A percentile compares a stretch with the other conserved stretches of the same genome.
Evolutionary conservation across 345 rosid species (phyloP).

Genomic region (Cardamine occulta): DNA sequence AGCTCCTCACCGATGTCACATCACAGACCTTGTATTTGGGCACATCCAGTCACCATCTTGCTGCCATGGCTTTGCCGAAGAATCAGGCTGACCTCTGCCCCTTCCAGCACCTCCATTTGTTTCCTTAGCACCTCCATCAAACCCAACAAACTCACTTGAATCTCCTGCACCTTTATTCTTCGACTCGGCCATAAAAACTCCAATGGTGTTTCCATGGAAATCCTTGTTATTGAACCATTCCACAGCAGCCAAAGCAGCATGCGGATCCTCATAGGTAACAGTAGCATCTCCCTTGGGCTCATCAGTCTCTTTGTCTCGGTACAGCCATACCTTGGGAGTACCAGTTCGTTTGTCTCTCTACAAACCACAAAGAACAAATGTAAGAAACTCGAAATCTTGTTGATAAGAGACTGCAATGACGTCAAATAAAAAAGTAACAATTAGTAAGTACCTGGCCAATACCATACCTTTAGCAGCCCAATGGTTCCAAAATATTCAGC

Average conservation of each 20-base stretch:
- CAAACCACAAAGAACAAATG: neutral
- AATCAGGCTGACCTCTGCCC: conserved; percentile 82
- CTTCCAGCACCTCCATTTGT: conserved; percentile 58
- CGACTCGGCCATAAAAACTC: conserved; percentile 81
- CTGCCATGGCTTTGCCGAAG: conserved; percentile 83
- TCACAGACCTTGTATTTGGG: conserved; percentile 99
- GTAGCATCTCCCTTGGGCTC: conserved; percentile 98
- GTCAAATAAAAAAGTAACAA: conserved; percentile 8
- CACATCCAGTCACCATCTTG: conserved; percentile 99
- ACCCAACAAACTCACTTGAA: conserved; percentile 47
- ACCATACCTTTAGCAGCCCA: conserved; percentile 88
- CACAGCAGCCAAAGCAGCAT: conserved; percentile 95
- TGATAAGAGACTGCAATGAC: neutral
- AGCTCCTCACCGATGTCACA: conserved; percentile 99
- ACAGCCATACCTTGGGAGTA: conserved; percentile 90
- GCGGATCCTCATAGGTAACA: conserved; percentile 95
- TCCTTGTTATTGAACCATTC: conserved; percentile 98
- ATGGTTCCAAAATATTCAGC: conserved; percentile 95
- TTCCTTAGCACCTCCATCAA: conserved; percentile 58
- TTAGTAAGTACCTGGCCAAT: conserved; percentile 47
- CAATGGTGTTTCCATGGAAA: conserved; percentile 82
- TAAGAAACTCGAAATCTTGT: conserved; percentile 7
- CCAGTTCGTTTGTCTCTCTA: conserved; percentile 95
- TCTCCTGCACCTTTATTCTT: conserved; percentile 64
- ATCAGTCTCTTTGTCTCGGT: conserved; percentile 83